phyloP scores from a whole-genome alignment of 129 eudicot species.

The Flaveria linearis region DNA sequence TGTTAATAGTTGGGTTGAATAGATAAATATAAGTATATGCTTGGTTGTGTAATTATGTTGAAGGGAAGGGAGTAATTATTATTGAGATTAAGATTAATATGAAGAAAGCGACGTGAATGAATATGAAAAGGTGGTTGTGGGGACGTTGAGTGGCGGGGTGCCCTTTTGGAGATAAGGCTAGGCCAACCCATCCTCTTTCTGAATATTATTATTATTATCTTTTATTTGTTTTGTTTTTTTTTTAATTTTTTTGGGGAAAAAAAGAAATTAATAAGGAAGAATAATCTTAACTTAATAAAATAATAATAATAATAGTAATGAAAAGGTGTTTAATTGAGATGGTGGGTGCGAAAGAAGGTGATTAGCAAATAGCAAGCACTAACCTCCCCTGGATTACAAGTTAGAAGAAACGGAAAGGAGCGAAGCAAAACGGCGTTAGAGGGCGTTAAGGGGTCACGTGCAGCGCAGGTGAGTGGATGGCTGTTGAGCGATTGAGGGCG shows the following conservation, averaged over 20 bases:
- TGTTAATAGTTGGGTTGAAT: too few species aligned
- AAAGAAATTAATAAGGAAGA: too few species aligned
- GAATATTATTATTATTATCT: not conserved
- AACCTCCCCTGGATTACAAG: not conserved
- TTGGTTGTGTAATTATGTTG: too few species aligned
- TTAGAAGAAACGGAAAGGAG: slow-evolving; percentile 23
- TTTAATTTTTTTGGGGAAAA: not conserved
- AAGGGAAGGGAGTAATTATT: too few species aligned
- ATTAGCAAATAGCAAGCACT: slow-evolving; percentile 25
- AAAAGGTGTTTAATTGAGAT: not conserved
- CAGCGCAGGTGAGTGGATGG: slow-evolving; percentile 31
- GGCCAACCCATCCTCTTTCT: not conserved
- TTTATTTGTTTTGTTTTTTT: too few species aligned
- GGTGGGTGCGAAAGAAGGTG: slow-evolving; percentile 28
- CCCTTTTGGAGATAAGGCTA: slow-evolving; percentile 37
- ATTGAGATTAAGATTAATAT: not conserved
- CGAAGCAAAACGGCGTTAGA: slow-evolving; percentile 44
- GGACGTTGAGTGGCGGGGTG: slow-evolving; percentile 34
- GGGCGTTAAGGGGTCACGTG: slow-evolving; percentile 35
- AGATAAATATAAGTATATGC: too few species aligned
- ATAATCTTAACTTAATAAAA: not conserved
- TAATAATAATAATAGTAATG: not conserved
- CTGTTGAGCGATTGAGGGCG: slow-evolving; percentile 53
- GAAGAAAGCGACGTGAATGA: slow-evolving; percentile 22
- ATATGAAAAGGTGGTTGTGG: slow-evolving; percentile 19